These are phyloP conservation scores for Dothideomycetes sp. DNA, from an alignment of 2,329 filamentous ascomycete species.

Conservation along the genomic window DNA sequence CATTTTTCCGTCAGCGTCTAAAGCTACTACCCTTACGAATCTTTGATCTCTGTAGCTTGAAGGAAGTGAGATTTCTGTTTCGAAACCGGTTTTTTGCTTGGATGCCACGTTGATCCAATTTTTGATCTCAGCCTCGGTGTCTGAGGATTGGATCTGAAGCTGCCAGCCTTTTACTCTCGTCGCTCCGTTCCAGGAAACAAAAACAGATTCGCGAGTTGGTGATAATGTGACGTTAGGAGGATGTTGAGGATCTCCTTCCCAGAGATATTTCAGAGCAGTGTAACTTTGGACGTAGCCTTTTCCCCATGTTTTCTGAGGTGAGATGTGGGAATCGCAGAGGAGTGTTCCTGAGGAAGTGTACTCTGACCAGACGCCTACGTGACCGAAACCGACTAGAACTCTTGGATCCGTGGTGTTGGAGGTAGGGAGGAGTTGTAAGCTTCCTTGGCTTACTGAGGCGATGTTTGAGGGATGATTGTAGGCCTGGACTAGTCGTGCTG, in stretches of 20 bases:
- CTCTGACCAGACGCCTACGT: conserved; percentile 30
- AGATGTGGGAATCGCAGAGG: conserved; percentile 45
- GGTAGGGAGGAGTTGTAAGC: conserved; percentile 28
- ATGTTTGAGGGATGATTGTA: conserved; percentile 22
- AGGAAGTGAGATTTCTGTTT: conserved; percentile 25
- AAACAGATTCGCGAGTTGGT: conserved; percentile 26
- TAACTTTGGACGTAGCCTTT: conserved; percentile 34
- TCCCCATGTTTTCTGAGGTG: background rate
- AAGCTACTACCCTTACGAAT: conserved; percentile 23
- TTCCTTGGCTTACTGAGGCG: conserved; percentile 20
- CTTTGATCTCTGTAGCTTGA: conserved; percentile 6
- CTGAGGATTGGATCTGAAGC: conserved; percentile 31
- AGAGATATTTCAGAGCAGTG: conserved; percentile 40
- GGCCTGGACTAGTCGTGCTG: conserved; percentile 23
- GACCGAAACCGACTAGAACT: conserved; percentile 48
- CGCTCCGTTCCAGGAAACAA: conserved; percentile 45
- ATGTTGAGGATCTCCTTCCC: conserved; percentile 32
- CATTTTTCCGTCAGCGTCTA: conserved; percentile 17
- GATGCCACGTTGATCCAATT: conserved; percentile 17
- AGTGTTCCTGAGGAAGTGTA: conserved; percentile 36
- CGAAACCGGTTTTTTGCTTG: conserved; percentile 29
- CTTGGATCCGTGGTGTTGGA: conserved; percentile 31
- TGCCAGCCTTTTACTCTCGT: conserved; percentile 39
- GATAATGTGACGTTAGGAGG: conserved; percentile 26
- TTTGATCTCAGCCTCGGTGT: conserved; percentile 15